Conservation (phyloP, 2,329 filamentous ascomycete species). For the Blumeria hordei region DNA sequence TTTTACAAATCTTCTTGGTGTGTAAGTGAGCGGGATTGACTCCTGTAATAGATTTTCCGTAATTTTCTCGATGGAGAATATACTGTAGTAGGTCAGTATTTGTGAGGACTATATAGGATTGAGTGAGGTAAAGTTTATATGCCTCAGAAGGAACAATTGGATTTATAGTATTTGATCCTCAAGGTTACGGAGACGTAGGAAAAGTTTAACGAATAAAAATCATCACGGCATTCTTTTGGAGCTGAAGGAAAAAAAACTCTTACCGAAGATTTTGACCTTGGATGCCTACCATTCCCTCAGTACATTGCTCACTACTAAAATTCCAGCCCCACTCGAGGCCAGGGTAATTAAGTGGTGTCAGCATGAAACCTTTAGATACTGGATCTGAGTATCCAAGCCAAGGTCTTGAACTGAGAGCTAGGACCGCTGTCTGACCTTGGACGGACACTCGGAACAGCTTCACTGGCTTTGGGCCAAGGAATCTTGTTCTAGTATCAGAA, state of each 20-base stretch:
- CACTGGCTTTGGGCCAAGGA: constrained; percentile 74
- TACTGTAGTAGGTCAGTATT: constrained; percentile 28
- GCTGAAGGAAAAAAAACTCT: constrained; percentile 14
- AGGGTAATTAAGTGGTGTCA: constrained; percentile 75
- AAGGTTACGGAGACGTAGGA: constrained; percentile 16
- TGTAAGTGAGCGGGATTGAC: constrained; percentile 68
- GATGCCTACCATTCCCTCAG: constrained; percentile 83
- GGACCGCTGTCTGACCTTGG: constrained; percentile 58
- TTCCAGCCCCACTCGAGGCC: constrained; percentile 87
- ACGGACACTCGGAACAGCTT: constrained; percentile 82
- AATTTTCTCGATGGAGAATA: constrained; percentile 75
- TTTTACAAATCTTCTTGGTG: constrained; percentile 64
- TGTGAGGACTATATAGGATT: too few species aligned
- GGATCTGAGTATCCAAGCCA: constrained; percentile 89
- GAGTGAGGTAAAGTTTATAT: constrained; percentile 6
- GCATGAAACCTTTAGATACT: constrained; percentile 66
- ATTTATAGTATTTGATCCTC: constrained; percentile 33
- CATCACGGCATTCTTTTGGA: constrained; percentile 16
- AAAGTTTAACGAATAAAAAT: constrained; percentile 19
- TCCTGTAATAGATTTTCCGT: constrained; percentile 71
- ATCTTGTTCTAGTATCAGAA: constrained; percentile 82
- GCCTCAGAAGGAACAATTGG: constrained; percentile 98
- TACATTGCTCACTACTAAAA: constrained; percentile 84
- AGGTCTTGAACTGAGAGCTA: constrained; percentile 79
- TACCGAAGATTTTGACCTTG: constrained; percentile 75